Conservation (phyloP, 1,284 basidiomycete species). For the Naganishia liquefaciens region DNA sequence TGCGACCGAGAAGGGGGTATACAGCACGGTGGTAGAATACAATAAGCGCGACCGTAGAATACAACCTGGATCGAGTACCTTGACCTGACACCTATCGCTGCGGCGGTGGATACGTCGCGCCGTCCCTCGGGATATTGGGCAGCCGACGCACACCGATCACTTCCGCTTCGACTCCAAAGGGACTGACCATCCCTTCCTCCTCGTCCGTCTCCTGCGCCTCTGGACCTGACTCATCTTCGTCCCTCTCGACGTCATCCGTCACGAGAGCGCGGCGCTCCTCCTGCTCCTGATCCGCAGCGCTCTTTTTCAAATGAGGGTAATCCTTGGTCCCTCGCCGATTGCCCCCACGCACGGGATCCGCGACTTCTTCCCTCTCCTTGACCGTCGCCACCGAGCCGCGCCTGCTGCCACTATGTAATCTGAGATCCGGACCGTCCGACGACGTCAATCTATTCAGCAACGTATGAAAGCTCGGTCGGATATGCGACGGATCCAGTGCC, state of each 20-base stretch:
- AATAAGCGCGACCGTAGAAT: background rate
- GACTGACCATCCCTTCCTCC: background rate
- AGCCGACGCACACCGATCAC: slow-evolving; percentile 2
- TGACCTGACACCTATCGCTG: background rate
- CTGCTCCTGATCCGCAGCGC: slow-evolving; percentile 36
- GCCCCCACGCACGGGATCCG: slow-evolving; percentile 38
- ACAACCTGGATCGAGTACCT: slow-evolving; percentile 1
- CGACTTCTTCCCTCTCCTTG: background rate
- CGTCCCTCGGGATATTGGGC: slow-evolving; percentile 4
- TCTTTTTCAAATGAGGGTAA: slow-evolving; percentile 42
- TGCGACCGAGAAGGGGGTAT: no score
- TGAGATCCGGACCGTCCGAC: slow-evolving; percentile 34
- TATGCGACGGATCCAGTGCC: slow-evolving; percentile 7
- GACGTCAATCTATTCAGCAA: slow-evolving; percentile 25
- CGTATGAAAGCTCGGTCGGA: slow-evolving; percentile 29
- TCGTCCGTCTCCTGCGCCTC: slow-evolving; percentile 7
- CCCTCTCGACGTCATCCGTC: background rate
- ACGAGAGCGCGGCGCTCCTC: slow-evolving; percentile 44
- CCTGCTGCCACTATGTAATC: slow-evolving; percentile 36
- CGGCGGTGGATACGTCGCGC: background rate
- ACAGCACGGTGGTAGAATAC: background rate
- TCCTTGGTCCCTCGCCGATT: slow-evolving; percentile 40
- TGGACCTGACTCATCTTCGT: slow-evolving; percentile 16
- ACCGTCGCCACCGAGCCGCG: slow-evolving; percentile 33
- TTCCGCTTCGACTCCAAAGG: background rate